phyloP scores from a whole-genome alignment of 257 asterid species.

The Apocynum venetum region DNA sequence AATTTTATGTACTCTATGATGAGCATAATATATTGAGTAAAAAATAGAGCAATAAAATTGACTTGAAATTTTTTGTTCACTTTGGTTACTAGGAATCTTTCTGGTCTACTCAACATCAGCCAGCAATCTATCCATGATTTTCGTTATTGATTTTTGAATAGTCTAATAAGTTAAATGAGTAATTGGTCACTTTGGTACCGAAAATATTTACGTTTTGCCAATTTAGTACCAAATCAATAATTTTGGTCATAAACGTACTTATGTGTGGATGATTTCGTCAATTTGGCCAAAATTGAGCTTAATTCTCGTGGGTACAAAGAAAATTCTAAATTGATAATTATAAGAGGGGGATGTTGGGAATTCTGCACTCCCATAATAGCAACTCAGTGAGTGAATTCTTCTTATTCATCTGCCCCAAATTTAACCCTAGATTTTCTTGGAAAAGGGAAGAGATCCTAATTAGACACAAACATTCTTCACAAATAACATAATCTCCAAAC shows the following conservation, averaged over 20 bases:
- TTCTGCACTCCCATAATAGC: not conserved
- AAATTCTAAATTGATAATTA: too few species aligned
- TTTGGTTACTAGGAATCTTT: not conserved
- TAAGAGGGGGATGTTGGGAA: not conserved
- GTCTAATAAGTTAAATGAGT: not conserved
- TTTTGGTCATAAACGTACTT: too few species aligned
- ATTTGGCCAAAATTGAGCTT: too few species aligned
- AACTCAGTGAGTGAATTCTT: not conserved
- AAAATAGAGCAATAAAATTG: not conserved
- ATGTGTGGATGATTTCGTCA: too few species aligned
- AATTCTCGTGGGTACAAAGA: too few species aligned
- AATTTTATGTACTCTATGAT: not conserved
- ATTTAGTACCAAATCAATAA: too few species aligned
- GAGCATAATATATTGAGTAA: not conserved
- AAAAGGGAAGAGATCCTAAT: not conserved
- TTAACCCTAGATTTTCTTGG: too few species aligned
- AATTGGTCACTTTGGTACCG: too few species aligned
- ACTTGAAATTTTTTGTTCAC: not conserved
- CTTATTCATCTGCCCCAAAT: not conserved
- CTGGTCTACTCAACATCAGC: not conserved
- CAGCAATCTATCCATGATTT: not conserved
- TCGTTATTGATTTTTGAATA: not conserved
- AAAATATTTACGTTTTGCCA: too few species aligned
- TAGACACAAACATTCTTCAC: not conserved
- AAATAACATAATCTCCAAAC: conserved; percentile 12